Evolutionary conservation across 192 early-diverging fungal species (phyloP), one percentile per base, ranked within the genome.

Genomic region (Lobulomyces angularis): DNA sequence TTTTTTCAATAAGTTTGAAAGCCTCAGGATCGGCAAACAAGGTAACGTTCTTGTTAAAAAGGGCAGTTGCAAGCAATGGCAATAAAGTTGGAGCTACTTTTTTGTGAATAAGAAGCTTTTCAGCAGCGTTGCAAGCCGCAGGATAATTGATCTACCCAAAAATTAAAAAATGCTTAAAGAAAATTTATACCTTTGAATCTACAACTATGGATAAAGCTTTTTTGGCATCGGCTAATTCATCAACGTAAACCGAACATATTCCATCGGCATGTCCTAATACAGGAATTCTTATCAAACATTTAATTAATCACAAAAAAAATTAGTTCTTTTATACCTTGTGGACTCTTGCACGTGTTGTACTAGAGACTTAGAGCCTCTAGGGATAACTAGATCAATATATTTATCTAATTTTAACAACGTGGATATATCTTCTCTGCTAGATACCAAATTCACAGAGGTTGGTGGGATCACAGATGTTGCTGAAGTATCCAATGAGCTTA

Each of bases 191-290:
- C 58, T 98, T 98, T 35, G 89, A 77, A 60, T 98, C 95, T 22
- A 90, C 82, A 8, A 89, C 79, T 16, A 91, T 67, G 17, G 70
- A 66, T 18, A 75, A 52, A 8, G 89, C 86, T 53, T 85, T 87
- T 3, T 55, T 52, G n/a, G 75, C 45, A 50, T 93, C 84, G 20
- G 88, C 82, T 11, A 69, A 61, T 39, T 77, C 74, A 59, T 95
- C 91, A 22, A 98, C 52, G 56, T 76, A 98, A 3, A 84, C 75
- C 5, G 88, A 80, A 69, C 95, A 99, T 32, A 99, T 57, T 17
- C 95, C 95, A 62, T 99, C 95, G 23, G 95, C 95, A 51, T 99
- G 95, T 32, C 95, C 95, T 21, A 99, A 70, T n/a, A 99, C 95
- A 20, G 95, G 95, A 46, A 99, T 99, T 37, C 94, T 84, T 55